phyloP scores from a whole-genome alignment of 1,139 yeast species.

The Candida sp. region DNA sequence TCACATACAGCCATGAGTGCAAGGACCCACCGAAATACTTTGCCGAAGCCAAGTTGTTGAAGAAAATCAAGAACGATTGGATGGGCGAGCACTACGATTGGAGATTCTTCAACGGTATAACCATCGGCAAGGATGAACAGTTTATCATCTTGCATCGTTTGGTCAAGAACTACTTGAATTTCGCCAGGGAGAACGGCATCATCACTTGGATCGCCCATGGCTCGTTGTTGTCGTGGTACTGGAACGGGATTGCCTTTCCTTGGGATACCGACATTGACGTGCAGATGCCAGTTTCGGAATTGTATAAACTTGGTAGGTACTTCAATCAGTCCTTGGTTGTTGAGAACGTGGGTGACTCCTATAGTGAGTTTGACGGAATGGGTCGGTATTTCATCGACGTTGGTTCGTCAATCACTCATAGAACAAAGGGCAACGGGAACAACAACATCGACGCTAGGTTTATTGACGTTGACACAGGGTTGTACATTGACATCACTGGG shows the following conservation, averaged over 20 bases:
- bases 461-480: conserved; percentile 76
- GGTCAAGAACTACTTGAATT: conserved; percentile 35
- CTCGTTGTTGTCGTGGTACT: conserved; percentile 47
- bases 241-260: conserved; percentile 57
- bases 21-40: conserved; percentile 50
- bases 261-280: conserved; percentile 63
- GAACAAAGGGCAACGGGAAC: conserved; percentile 39
- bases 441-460: conserved; percentile 87
- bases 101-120: conserved; percentile 47
- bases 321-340: conserved; percentile 49
- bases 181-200: conserved; percentile 32
- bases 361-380: conserved; percentile 21
- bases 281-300: conserved; percentile 53
- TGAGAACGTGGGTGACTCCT: conserved; percentile 31
- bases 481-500: conserved; percentile 73
- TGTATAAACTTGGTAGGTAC: conserved; percentile 40
- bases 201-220: conserved; percentile 50
- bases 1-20: conserved; percentile 18
- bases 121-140: conserved; percentile 26
- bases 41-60: conserved; percentile 49
- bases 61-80: conserved; percentile 27
- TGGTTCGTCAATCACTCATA: conserved; percentile 27
- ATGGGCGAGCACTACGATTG: conserved; percentile 48
- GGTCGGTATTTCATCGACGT: conserved; percentile 24
- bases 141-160: conserved; percentile 32